Evolutionary conservation across 495 filamentous ascomycete species (phyloP).

Genomic region (Mytilinidion resinicola): DNA sequence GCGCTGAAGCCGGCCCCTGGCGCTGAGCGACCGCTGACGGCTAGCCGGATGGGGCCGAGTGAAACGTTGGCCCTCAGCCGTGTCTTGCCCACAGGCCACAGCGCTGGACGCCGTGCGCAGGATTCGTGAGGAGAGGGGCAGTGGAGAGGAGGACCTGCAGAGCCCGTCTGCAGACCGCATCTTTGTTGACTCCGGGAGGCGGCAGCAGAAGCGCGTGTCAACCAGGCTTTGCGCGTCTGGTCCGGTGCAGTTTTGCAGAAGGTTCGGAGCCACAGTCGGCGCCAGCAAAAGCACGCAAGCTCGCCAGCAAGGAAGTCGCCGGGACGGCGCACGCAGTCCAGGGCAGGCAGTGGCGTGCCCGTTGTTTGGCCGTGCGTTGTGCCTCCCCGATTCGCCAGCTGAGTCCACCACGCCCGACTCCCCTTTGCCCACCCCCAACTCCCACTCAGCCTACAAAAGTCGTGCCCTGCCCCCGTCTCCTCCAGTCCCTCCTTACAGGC

Average conservation of each 20-base stretch:
- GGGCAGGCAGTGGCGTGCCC: not conserved
- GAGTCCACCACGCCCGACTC: not conserved
- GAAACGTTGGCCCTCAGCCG: not conserved
- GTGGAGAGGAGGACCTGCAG: not conserved
- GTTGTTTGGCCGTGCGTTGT: not conserved
- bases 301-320: not conserved
- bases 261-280: not conserved
- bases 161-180: not conserved
- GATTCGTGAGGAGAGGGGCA: not conserved
- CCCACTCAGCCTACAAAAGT: constrained; percentile 2
- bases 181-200: not conserved
- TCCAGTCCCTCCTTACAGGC: constrained; percentile 14
- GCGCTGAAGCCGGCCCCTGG: not conserved
- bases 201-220: not conserved
- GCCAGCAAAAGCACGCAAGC: not conserved
- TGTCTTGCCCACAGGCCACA: not conserved
- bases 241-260: not conserved
- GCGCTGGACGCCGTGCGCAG: not conserved
- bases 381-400: not conserved
- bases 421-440: not conserved
- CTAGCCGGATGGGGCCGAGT: not conserved
- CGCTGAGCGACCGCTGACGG: not conserved
- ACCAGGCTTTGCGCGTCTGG: no score
- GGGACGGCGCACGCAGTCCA: not conserved
- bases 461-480: not conserved